Base-by-base conservation (phyloP, 2,329 filamentous ascomycete genomes). In the Colletotrichum tropicale region DNA sequence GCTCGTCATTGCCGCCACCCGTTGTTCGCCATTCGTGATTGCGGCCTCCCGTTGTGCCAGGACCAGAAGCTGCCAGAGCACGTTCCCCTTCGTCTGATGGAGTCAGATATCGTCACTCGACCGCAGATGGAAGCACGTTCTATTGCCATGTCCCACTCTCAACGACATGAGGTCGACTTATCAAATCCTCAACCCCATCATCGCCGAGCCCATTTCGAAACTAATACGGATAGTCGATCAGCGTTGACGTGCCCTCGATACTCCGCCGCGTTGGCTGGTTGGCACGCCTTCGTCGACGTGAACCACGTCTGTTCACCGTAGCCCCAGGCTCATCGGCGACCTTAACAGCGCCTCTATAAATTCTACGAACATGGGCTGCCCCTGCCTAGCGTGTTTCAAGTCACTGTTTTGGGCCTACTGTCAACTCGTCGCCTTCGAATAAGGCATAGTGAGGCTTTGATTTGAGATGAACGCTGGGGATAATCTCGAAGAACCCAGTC, bases 381-480 rank as follows among this genome's bases (percentile, higher is more conserved):
- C 77, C 34, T 56, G 77, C 36, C 67, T 77, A 76, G 74, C 76
- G 74, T 58, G 77, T 78, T 78, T 78, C 77, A 78, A 70, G 64
- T 78, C 55, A 55, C 74, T 48, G 9, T 18, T 70, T 73, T 38
- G 30, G 76, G 74, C 28, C 61, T 77, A 78, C 76, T 34, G 70
- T 62, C 66, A 70, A 55, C 52, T 48, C 38, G 10, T 24, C 9
- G 28, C 66, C 34, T 60, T 71, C 67, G 16, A 75, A 71, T 68
- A 43, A 43, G 75, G 75, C 65, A 75, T 77, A 76, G 75, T 61
- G 71, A 77, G 68, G 68, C 71, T 64, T 66, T 74, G 67, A 77
- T 78, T 71, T 77, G 71, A 77, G 76, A 78, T 78, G 76, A 77
- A 72, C 76, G 76, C 68, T 73, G 74, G 71, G 56, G 70, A 55